Base-by-base conservation (phyloP, 108 stramenopile species). In the Skeletonema potamos region DNA sequence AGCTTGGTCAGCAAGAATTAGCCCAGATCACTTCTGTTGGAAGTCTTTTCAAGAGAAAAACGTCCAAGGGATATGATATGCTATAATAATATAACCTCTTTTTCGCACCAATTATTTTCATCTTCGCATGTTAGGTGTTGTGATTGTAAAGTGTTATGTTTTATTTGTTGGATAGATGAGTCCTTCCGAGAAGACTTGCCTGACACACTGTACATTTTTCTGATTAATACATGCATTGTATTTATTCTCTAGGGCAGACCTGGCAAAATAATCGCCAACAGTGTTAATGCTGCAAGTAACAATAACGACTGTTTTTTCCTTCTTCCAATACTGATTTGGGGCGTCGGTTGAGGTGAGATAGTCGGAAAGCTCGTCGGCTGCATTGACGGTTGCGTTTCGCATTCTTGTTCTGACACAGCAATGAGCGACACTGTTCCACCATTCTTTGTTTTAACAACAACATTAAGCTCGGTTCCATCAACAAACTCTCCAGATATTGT, bases 11-110 rank as follows among this genome's bases (percentile, higher is more conserved):
- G 34, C n/a, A 41, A 61, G 26, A 62, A 13, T 46, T 58, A 6
- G 27, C 17, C 9, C 27, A 51, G 27, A 28, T 44, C 15, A 37
- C 64, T 59, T 65, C 64, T 8, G 27, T 39, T 26, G 39, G 46
- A 32, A 58, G 30, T 43, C 27, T 64, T 27, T 74, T 74, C 29
- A 66, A 66, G 27, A 72, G 63, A 24, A 29, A 62, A 64, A 54
- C 54, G n/a, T 62, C 72, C 5, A 72, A 66, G 57, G 64, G 65
- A 56, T 41, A 41, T 41, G 39, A 41, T 11, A 3, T n/a, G 39
- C 39, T 41, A 41, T 41, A 41, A 39, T 15, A 13, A 3, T 41
- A 41, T n/a, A 41, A 2, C 2, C 39, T 41, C 39, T 41, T 41
- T n/a, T 41, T 41, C n/a, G 10, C 34, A 36, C 34, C 0, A 10